Base-by-base conservation (phyloP, 441 rosid genomes). In the Gossypium gossypioides region DNA sequence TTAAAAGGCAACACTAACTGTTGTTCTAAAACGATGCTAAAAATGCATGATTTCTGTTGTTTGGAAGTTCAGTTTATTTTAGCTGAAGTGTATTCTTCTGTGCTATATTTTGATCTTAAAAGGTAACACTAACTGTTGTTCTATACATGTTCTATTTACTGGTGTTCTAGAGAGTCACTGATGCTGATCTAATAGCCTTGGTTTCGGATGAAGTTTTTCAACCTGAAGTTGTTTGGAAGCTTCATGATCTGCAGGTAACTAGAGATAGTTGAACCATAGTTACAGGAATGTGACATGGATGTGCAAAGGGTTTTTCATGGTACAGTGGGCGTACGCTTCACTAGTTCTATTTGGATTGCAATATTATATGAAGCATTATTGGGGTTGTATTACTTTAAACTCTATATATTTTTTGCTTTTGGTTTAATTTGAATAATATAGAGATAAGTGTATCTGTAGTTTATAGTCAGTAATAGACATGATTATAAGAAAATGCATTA, bases 121-220 rank as follows among this genome's bases (percentile, higher is more conserved):
- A 69, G 21, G 27, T 54, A 19, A 72, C 27, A 51, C 10, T 2
- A 22, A 60, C 6, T 5, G 2, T 7, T 32, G 25, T 16, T 32
- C 48, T 75, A 68, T 74, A 72, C 72, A 77, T 64, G 64, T 68
- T 74, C 74, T 66, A 37, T 68, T 81, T 76, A 9, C 44, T 76
- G 69, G 40, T 81, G 74, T 71, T 65, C 57, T 81, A 95, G 98
- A 87, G 89, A 81, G 92, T 89, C 75, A 88, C 93, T 0, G 96
- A 92, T 73, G 98, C 92, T 25, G 99, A 95, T 84, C 80, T 95
- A 50, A 80, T 88, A 84, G 95, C 93, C 22, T 71, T 92, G 77
- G 92, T 95, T 42, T 91, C 99, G n/a, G 97, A 95, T 81, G 96
- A 95, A 80, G 88, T 92, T 72, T 92, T 91, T 77, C 99, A 95